A percentile compares a stretch with the other conserved stretches of the same genome.
These are phyloP conservation scores for Geotrichum aggregatum DNA, from an alignment of 1,139 yeast genomes.

Conservation along the genomic window DNA sequence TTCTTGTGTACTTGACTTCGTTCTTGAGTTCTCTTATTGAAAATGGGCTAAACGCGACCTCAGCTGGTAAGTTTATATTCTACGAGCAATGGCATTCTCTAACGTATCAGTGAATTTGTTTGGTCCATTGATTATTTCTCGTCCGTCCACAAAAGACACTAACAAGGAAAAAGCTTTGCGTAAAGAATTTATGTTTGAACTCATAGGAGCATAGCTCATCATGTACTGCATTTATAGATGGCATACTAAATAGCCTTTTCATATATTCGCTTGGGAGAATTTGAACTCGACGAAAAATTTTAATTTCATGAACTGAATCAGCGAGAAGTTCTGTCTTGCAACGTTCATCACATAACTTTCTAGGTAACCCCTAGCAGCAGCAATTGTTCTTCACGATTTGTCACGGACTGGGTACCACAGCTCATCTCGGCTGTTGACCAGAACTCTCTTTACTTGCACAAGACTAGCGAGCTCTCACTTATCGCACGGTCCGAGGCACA, in stretches of 20 bases:
- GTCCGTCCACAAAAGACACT: conserved; percentile 6
- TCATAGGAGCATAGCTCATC: conserved; percentile 4
- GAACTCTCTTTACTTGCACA: not conserved
- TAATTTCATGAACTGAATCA: no score
- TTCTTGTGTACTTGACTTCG: conserved; percentile 40
- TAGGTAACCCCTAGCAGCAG: not conserved
- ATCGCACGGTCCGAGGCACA: not conserved
- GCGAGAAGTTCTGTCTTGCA: not conserved
- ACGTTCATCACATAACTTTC: not conserved
- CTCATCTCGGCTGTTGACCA: conserved; percentile 12
- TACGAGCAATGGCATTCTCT: not conserved
- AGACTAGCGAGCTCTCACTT: not conserved
- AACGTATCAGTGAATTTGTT: conserved; percentile 3
- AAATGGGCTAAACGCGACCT: conserved; percentile 25
- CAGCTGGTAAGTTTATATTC: conserved; percentile 20
- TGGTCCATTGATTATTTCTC: conserved; percentile 8
- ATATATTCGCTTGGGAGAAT: no score
- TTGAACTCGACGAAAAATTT: no score
- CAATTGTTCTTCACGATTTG: conserved; percentile 3
- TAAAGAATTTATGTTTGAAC: conserved; percentile 11
- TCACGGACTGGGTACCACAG: conserved; percentile 6
- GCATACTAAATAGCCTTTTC: no score
- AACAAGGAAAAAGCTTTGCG: conserved; percentile 7
- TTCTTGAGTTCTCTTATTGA: conserved; percentile 38
- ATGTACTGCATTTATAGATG: no score